Conservation (phyloP, 2,329 filamentous ascomycete genomes). For the Cucurbitaria berberidis region DNA sequence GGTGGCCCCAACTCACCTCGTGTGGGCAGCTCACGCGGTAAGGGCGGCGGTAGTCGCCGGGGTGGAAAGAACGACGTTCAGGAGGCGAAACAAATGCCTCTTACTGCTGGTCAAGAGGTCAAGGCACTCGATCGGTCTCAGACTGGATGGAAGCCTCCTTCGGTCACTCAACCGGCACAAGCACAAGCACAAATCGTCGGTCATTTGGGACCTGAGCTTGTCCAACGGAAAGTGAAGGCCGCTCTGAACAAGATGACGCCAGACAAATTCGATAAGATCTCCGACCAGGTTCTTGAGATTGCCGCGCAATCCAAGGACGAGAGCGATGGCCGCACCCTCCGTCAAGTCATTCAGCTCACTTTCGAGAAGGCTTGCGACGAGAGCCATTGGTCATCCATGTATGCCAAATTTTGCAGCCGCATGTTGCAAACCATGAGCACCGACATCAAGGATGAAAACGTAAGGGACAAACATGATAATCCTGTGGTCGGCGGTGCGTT, state of each 20-base stretch:
- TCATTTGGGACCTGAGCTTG: constrained; percentile 84
- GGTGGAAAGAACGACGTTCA: constrained; percentile 41
- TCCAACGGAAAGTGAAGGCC: constrained; percentile 98
- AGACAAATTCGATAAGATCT: constrained; percentile 96
- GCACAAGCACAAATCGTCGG: constrained; percentile 39
- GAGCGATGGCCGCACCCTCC: constrained; percentile 87
- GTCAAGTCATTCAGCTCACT: constrained; percentile 97
- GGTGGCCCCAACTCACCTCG: constrained; percentile 74
- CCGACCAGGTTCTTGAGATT: constrained; percentile 90
- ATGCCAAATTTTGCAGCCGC: constrained; percentile 96
- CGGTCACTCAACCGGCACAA: constrained; percentile 46
- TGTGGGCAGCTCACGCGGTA: constrained; percentile 66
- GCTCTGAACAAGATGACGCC: constrained; percentile 99
- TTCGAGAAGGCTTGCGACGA: constrained; percentile 99
- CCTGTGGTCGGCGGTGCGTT: constrained; percentile 90
- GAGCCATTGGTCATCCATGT: constrained; percentile 98
- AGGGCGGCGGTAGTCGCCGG: constrained; percentile 66
- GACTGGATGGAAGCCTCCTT: constrained; percentile 87
- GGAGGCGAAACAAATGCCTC: constrained; percentile 83
- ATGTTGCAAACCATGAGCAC: constrained; percentile 86
- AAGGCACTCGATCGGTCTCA: constrained; percentile 75
- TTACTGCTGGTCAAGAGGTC: constrained; percentile 81
- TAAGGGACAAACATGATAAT: constrained; percentile 86
- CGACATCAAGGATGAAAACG: constrained; percentile 93
- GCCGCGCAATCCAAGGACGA: constrained; percentile 96